Conservation (phyloP, 2,329 filamentous ascomycete genomes). For the Xylaria digitata region DNA sequence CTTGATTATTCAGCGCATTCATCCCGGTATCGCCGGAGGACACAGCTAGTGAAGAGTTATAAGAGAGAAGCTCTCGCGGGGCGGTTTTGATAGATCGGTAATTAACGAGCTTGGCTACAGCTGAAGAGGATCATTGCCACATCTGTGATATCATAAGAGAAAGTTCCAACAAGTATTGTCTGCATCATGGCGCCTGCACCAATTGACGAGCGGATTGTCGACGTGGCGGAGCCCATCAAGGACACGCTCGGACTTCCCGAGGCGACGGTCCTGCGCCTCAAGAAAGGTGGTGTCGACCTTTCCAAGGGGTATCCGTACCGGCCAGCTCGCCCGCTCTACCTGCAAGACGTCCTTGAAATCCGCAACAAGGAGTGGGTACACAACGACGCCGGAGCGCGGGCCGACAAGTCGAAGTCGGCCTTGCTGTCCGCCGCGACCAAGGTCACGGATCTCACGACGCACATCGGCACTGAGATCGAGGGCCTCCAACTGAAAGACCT, state of each 20-base stretch:
- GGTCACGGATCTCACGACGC: constrained; percentile 69
- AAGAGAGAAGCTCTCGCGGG: constrained; percentile 25
- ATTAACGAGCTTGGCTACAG: neutral
- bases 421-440: constrained; percentile 71
- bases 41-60: constrained; percentile 4
- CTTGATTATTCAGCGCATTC: constrained; percentile 28
- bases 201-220: constrained; percentile 71
- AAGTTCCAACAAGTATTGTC: neutral
- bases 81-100: neutral
- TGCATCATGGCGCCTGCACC: constrained; percentile 64
- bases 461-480: constrained; percentile 74
- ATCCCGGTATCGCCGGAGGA: constrained; percentile 28
- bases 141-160: neutral
- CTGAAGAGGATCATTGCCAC: neutral
- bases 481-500: constrained; percentile 72
- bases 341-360: constrained; percentile 77
- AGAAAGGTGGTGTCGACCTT: constrained; percentile 76
- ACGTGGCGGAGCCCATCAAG: constrained; percentile 71
- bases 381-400: constrained; percentile 71
- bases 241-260: constrained; percentile 72
- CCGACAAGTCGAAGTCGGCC: constrained; percentile 72
- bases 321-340: constrained; percentile 72
- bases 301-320: constrained; percentile 78
- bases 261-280: constrained; percentile 66
- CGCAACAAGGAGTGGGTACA: constrained; percentile 66